phyloP scores from a whole-genome alignment of 192 early-diverging fungal species.

The Helicostylum pulchrum region DNA sequence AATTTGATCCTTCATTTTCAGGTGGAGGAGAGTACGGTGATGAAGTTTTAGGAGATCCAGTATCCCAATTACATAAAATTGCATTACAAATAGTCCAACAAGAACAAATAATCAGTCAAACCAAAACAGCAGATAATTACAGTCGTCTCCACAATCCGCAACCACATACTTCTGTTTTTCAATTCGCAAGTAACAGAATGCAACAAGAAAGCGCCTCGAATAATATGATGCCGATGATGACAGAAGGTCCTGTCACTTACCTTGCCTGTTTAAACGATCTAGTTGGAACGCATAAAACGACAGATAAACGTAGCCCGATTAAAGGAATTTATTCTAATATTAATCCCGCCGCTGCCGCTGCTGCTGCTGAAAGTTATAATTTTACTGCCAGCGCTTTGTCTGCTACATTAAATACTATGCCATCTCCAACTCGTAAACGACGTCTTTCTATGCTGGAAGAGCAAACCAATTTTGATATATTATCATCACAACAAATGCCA shows the following conservation, averaged over 20 bases:
- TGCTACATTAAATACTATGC: not conserved
- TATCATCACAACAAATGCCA: too few relatives aligned
- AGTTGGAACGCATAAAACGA: constrained; percentile 60
- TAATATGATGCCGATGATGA: not conserved
- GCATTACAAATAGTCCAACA: constrained; percentile 66
- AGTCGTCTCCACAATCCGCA: constrained; percentile 20
- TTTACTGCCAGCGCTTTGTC: not conserved
- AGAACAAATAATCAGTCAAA: not conserved
- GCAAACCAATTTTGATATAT: not conserved
- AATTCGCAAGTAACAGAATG: constrained; percentile 28
- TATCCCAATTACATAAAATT: constrained; percentile 88
- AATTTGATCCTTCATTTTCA: constrained; percentile 1
- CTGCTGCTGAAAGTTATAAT: not conserved
- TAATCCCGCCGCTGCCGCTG: not conserved
- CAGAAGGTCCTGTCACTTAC: constrained; percentile 43
- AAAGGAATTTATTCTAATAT: constrained; percentile 26
- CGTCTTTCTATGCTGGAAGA: constrained; percentile 7
- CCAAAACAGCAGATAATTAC: not conserved
- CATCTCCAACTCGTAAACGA: not conserved
- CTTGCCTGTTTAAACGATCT: constrained; percentile 68
- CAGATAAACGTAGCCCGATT: constrained; percentile 45
- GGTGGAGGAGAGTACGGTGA: constrained; percentile 38
- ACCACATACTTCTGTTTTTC: not conserved
- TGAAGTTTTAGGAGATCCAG: constrained; percentile 70
- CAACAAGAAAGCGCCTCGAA: not conserved